Conservation (phyloP, 2,329 filamentous ascomycete genomes). For the Torrubiellomyces zombiae region DNA sequence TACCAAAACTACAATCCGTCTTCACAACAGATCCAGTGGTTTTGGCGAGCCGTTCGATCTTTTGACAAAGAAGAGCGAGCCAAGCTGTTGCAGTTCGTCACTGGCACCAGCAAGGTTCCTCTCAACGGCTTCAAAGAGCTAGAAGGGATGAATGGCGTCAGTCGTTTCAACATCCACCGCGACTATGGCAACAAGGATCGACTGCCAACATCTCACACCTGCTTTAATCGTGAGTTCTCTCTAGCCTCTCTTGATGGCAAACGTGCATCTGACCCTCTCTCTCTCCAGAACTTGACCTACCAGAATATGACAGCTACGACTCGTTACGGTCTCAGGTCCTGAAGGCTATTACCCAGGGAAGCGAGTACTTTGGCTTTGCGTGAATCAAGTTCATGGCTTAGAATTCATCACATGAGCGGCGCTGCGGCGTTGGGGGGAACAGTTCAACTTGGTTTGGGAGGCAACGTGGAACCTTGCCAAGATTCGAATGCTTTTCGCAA, state of each 20-base stretch:
- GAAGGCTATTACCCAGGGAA: slow-evolving; percentile 94
- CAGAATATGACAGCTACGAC: slow-evolving; percentile 96
- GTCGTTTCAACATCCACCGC: slow-evolving; percentile 95
- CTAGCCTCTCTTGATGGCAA: background rate
- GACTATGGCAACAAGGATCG: slow-evolving; percentile 95
- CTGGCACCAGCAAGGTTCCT: slow-evolving; percentile 93
- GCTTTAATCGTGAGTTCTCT: slow-evolving; percentile 82
- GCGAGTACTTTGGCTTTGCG: slow-evolving; percentile 95
- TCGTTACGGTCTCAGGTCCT: slow-evolving; percentile 71
- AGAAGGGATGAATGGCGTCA: slow-evolving; percentile 97
- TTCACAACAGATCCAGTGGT: slow-evolving; percentile 96
- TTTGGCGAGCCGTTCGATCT: slow-evolving; percentile 92
- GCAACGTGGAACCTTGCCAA: too few relatives aligned
- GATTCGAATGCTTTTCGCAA: too few relatives aligned
- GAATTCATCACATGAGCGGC: slow-evolving; percentile 9
- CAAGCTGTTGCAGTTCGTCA: slow-evolving; percentile 94
- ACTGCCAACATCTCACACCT: slow-evolving; percentile 90
- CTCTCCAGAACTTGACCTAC: slow-evolving; percentile 78
- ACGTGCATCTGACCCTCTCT: slow-evolving; percentile 14
- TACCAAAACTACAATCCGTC: slow-evolving; percentile 95
- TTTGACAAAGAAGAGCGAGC: slow-evolving; percentile 98
- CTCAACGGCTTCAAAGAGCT: slow-evolving; percentile 98
- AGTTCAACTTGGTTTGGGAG: too few relatives aligned
- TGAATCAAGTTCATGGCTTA: slow-evolving; percentile 31
- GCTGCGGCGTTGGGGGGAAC: slow-evolving; percentile 6